Percentiles rank a stretch among this genome's conserved stretches.
phyloP scores from a whole-genome alignment of 768 basidiomycete species.

The Russula virescens region DNA sequence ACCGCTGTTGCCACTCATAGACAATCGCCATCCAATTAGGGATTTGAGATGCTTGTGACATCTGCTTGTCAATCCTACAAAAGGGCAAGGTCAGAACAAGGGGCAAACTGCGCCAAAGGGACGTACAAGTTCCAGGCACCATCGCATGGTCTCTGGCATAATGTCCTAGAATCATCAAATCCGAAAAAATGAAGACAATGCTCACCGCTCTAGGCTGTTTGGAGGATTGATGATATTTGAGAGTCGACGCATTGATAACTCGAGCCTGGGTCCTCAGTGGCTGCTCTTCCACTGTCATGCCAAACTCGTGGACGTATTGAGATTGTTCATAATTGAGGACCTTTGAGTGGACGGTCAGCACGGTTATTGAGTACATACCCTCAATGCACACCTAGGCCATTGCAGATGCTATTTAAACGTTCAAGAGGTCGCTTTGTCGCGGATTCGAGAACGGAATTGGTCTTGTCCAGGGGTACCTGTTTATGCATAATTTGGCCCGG shows the following conservation, averaged over 20 bases:
- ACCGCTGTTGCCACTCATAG: slow-evolving; percentile 58
- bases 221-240: slow-evolving; percentile 59
- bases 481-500: slow-evolving; percentile 68
- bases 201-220: slow-evolving; percentile 54
- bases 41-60: slow-evolving; percentile 52
- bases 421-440: slow-evolving; percentile 58
- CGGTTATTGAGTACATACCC: neutral
- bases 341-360: slow-evolving; percentile 30
- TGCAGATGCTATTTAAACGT: slow-evolving; percentile 48
- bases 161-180: neutral
- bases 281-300: slow-evolving; percentile 51
- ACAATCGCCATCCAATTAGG: slow-evolving; percentile 57
- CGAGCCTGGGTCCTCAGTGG: slow-evolving; percentile 59
- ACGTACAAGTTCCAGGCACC: slow-evolving; percentile 77
- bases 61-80: slow-evolving; percentile 67
- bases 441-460: slow-evolving; percentile 56
- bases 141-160: slow-evolving; percentile 48
- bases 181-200: slow-evolving; percentile 11
- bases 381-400: slow-evolving; percentile 45
- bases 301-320: slow-evolving; percentile 62
- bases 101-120: no score
- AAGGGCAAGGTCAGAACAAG: neutral
- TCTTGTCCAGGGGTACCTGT: slow-evolving; percentile 63
- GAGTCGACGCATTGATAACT: slow-evolving; percentile 54
- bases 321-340: slow-evolving; percentile 42